A percentile compares a stretch with the other conserved stretches of the same genome.
Conservation (phyloP, 371 early-diverging fungal species). For the Mortierella sp. region DNA sequence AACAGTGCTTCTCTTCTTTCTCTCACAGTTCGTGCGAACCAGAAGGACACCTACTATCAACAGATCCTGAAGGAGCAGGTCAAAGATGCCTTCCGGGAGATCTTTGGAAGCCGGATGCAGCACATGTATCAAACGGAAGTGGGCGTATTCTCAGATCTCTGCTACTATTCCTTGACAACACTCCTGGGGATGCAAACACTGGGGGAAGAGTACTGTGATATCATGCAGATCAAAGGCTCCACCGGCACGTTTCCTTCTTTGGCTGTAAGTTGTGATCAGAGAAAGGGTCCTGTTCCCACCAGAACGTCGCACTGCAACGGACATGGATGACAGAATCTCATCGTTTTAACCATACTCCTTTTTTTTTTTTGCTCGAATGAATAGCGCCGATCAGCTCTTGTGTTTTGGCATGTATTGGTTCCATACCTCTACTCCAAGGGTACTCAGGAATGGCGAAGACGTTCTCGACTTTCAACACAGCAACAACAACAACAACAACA, state of each 20-base stretch:
- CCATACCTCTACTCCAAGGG: slow-evolving; percentile 69
- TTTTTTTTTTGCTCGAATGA: background rate
- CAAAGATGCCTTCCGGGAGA: slow-evolving; percentile 69
- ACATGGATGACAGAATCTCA: too few species aligned
- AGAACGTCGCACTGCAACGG: too few species aligned
- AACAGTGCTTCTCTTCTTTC: background rate
- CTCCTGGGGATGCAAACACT: slow-evolving; percentile 84
- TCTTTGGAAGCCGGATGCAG: slow-evolving; percentile 77
- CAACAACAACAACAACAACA: slow-evolving; percentile 20
- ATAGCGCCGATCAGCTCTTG: slow-evolving; percentile 63
- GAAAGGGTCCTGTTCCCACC: too few species aligned
- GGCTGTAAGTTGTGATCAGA: slow-evolving; percentile 52
- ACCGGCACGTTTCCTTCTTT: slow-evolving; percentile 62
- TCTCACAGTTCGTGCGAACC: slow-evolving; percentile 80
- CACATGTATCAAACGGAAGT: slow-evolving; percentile 76
- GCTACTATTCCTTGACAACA: slow-evolving; percentile 82
- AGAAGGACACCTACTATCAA: slow-evolving; percentile 88
- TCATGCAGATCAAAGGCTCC: slow-evolving; percentile 70
- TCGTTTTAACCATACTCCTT: too few species aligned
- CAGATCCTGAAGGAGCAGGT: slow-evolving; percentile 71
- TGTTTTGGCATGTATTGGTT: slow-evolving; percentile 64
- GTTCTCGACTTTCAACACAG: slow-evolving; percentile 40
- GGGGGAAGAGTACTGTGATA: slow-evolving; percentile 94
- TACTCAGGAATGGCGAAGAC: slow-evolving; percentile 59
- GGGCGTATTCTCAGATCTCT: slow-evolving; percentile 65